Evolutionary conservation across 2,329 filamentous ascomycete species (phyloP).

Genomic region (Claviceps sp.): DNA sequence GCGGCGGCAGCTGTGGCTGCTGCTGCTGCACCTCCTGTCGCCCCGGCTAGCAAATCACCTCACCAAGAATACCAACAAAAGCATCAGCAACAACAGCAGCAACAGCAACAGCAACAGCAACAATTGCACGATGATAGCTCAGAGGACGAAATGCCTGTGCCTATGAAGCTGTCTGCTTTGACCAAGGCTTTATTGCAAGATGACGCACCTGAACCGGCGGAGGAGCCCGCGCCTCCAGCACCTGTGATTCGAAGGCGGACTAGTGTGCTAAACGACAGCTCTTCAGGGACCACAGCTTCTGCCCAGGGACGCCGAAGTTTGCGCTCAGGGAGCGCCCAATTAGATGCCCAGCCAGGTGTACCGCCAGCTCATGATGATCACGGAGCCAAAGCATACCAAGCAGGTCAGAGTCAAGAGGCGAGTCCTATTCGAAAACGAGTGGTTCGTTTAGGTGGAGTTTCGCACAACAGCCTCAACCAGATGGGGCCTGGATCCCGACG

Average conservation of each 20-base stretch:
- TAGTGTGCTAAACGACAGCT: constrained; percentile 27
- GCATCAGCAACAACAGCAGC: no score
- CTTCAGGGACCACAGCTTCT: constrained; percentile 26
- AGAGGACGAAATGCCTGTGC: constrained; percentile 83
- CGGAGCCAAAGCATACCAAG: constrained; percentile 2
- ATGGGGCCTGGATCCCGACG: constrained; percentile 29
- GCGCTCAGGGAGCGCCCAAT: constrained; percentile 34
- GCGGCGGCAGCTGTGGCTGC: constrained; percentile 19
- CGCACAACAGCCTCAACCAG: constrained; percentile 30
- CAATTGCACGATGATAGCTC: constrained; percentile 64
- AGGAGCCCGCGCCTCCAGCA: constrained; percentile 29
- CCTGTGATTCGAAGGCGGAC: constrained; percentile 34
- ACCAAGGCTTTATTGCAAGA: constrained; percentile 73
- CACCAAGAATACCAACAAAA: constrained; percentile 17
- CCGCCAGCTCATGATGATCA: constrained; percentile 18
- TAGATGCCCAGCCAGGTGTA: constrained; percentile 21
- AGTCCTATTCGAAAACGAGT: constrained; percentile 44
- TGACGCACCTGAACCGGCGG: constrained; percentile 34
- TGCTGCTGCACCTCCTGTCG: constrained; percentile 9
- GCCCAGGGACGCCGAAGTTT: constrained; percentile 31
- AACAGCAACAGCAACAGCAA: constrained; percentile 11
- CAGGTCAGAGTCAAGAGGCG: constrained; percentile 27
- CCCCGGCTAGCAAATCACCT: constrained; percentile 19
- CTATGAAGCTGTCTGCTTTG: constrained; percentile 86
- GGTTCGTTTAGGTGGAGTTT: constrained; percentile 40